Percentiles rank a stretch among this genome's conserved stretches.
These are phyloP conservation scores for Scedosporium aurantiacum DNA, from an alignment of 2,329 filamentous ascomycete genomes.

Conservation along the genomic window DNA sequence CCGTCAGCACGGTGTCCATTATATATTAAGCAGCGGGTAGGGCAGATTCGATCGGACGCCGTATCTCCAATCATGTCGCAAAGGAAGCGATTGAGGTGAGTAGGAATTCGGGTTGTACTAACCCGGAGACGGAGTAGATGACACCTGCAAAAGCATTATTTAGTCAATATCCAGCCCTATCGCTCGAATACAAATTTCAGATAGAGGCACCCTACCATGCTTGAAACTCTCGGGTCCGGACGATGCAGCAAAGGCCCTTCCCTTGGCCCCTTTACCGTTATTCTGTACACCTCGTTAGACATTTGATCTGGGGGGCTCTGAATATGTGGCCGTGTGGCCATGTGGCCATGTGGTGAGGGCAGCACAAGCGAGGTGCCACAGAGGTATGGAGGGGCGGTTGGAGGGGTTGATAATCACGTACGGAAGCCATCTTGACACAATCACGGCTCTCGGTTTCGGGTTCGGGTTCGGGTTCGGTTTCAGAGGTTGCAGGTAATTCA, in stretches of 20 bases:
- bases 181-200: background rate
- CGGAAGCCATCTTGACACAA: slow-evolving; percentile 42
- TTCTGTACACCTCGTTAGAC: slow-evolving; percentile 2
- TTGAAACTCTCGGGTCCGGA: background rate
- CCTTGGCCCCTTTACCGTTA: background rate
- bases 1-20: background rate
- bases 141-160: slow-evolving; percentile 31
- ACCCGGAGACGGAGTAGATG: slow-evolving; percentile 54
- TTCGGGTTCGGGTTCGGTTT: too few species aligned
- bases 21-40: slow-evolving; percentile 5
- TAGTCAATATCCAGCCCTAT: background rate
- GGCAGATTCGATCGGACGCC: slow-evolving; percentile 12
- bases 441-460: slow-evolving; percentile 14
- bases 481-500: background rate
- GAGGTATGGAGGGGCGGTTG: slow-evolving; percentile 10
- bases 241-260: background rate
- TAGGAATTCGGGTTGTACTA: slow-evolving; percentile 19
- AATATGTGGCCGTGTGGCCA: background rate
- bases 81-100: slow-evolving; percentile 2
- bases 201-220: slow-evolving; percentile 23
- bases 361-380: background rate
- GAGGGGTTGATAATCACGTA: slow-evolving; percentile 26
- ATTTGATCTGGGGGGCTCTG: background rate
- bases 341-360: background rate
- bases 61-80: background rate